Base-by-base conservation (phyloP, 2,329 filamentous ascomycete species). In the Colletotrichum cuscutae region DNA sequence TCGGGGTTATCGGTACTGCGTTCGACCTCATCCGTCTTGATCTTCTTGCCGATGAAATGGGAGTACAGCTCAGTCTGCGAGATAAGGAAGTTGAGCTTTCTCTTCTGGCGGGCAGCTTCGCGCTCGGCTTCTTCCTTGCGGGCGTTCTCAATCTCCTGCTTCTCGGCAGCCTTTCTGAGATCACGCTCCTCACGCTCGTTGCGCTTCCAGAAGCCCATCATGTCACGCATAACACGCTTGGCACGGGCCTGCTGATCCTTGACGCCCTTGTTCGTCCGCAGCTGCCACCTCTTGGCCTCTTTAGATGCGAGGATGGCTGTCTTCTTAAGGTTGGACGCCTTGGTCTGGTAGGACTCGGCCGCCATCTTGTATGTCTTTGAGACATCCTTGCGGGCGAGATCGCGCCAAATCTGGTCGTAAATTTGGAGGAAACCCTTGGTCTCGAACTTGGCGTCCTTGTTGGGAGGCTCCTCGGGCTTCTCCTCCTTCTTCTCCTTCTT, bases 161-260 rank as follows among this genome's bases (percentile, higher is more conserved):
- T 94, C 86, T 99, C 97, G 5, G 97, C 97, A 65, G 95, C 92
- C 85, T 98, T 97, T 77, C 97, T 92, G 76, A 97, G 87, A 81
- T 99, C 97, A 73, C 97, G 94, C 81, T 99, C 97, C 81, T 99
- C 97, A 65, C 96, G 93, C 83, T 99, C 97, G 81, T 99, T 99
- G 70, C 96, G 93, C 85, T 98, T 98, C 97, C 97, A 99, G 89
- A 98, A 99, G 71, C 94, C 92, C 90, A 98, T 97, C 97, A 99
- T 99, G 84, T 99, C 97, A 81, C 97, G 92, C 97, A 99, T 99
- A 72, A 96, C 96, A 77, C 97, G 93, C 88, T 99, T 99, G 71
- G 97, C 97, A 60, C 97, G 92, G 54, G 97, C 97, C 81, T 98
- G 97, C 4, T 97, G 94, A 82, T 99, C 97, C 83, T 99, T 99